Conservation (phyloP, 2,329 filamentous ascomycete species). For the Cladosporium velox region DNA sequence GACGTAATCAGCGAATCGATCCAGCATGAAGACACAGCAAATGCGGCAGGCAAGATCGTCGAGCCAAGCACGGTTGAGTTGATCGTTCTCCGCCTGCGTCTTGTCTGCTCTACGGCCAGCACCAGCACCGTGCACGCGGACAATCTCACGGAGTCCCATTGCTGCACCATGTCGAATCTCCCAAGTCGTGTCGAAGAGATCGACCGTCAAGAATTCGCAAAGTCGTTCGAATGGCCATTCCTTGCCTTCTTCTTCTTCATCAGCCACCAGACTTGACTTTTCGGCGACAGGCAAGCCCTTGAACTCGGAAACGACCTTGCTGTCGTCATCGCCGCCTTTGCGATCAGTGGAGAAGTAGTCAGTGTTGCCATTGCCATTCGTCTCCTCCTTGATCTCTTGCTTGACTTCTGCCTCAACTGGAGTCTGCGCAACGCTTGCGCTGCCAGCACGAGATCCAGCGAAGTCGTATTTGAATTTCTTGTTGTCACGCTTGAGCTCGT, state of each 20-base stretch:
- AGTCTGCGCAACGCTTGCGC: slow-evolving; percentile 60
- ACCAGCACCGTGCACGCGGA: slow-evolving; percentile 86
- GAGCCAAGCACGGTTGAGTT: slow-evolving; percentile 80
- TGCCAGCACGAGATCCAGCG: slow-evolving; percentile 62
- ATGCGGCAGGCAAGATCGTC: slow-evolving; percentile 94
- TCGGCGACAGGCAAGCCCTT: slow-evolving; percentile 80
- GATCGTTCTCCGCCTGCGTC: slow-evolving; percentile 71
- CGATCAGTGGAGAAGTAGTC: slow-evolving; percentile 94
- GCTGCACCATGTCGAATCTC: slow-evolving; percentile 94
- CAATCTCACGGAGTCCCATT: slow-evolving; percentile 88
- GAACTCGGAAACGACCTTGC: slow-evolving; percentile 92
- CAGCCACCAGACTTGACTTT: slow-evolving; percentile 80
- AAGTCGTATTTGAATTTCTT: slow-evolving; percentile 81
- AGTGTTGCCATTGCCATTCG: slow-evolving; percentile 50
- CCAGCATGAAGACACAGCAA: slow-evolving; percentile 94
- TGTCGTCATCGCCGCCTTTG: slow-evolving; percentile 78
- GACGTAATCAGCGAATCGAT: slow-evolving; percentile 96
- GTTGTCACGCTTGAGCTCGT: slow-evolving; percentile 82
- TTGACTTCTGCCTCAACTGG: slow-evolving; percentile 59
- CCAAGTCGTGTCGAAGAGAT: slow-evolving; percentile 92
- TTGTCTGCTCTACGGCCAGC: slow-evolving; percentile 77
- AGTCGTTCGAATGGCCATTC: slow-evolving; percentile 95
- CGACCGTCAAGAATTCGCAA: slow-evolving; percentile 89
- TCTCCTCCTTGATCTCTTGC: slow-evolving; percentile 58
- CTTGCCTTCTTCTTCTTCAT: slow-evolving; percentile 72